Percentiles rank a stretch among this genome's conserved stretches.
Evolutionary conservation across 495 filamentous ascomycete species (phyloP).

Genomic region (Penicillium simplicissimum): DNA sequence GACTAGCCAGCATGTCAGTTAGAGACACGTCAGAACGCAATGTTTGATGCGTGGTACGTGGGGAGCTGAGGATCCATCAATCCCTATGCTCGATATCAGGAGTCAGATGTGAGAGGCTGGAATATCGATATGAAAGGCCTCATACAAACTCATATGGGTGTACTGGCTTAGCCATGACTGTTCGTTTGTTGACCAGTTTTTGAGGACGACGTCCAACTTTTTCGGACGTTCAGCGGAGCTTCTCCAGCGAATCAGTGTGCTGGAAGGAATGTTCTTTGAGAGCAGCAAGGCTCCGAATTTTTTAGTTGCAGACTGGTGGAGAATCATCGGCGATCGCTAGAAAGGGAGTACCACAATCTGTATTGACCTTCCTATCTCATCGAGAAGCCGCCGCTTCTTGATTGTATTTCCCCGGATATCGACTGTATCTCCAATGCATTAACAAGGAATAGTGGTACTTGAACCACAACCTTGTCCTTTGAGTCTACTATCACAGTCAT

Average conservation of each 20-base stretch:
- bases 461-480: neutral
- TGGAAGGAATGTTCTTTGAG: neutral
- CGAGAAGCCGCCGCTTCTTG: neutral
- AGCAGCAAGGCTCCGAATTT: slow-evolving; percentile 7
- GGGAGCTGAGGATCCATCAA: neutral
- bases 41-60: neutral
- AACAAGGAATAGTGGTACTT: no score
- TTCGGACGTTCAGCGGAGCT: slow-evolving; percentile 11
- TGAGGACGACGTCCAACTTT: slow-evolving; percentile 10
- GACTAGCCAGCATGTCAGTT: slow-evolving; percentile 5
- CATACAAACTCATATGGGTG: neutral
- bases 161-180: neutral
- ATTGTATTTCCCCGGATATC: neutral
- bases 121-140: neutral
- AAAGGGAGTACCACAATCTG: neutral
- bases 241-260: slow-evolving; percentile 3
- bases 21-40: neutral
- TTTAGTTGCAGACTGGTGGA: slow-evolving; percentile 2
- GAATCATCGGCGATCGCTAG: slow-evolving; percentile 13
- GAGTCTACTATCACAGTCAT: neutral
- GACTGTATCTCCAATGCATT: neutral
- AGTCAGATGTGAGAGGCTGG: neutral
- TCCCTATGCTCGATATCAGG: neutral
- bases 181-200: neutral
- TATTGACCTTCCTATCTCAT: neutral